Conservation (phyloP, 148 eudicot genomes). For the Suaeda aralocaspica region DNA sequence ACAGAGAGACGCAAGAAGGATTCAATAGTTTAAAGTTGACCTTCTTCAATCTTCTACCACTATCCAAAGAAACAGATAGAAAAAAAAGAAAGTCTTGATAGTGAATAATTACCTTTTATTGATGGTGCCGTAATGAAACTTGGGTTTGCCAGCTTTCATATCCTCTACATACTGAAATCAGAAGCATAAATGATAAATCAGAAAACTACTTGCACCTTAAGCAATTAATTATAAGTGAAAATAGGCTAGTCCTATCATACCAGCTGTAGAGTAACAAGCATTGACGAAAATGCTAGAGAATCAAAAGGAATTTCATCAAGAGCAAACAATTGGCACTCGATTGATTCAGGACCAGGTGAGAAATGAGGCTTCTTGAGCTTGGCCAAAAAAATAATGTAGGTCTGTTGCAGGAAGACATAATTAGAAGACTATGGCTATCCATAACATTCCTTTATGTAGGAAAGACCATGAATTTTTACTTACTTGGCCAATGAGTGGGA, state of each 20-base stretch:
- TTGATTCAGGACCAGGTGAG: conserved; percentile 93
- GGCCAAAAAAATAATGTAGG: conserved; percentile 83
- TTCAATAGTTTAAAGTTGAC: neutral
- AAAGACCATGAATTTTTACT: conserved; percentile 20
- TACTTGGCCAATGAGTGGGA: conserved; percentile 98
- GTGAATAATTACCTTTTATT: conserved; percentile 66
- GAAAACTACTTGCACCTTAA: neutral
- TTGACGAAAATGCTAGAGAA: conserved; percentile 89
- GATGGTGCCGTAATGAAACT: conserved; percentile 88
- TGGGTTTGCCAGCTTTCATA: conserved; percentile 61
- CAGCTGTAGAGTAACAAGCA: conserved; percentile 84
- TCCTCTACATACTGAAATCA: conserved; percentile 80
- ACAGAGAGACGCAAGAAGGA: neutral
- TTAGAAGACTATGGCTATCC: conserved; percentile 12
- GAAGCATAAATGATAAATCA: conserved; percentile 17
- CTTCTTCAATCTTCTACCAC: neutral
- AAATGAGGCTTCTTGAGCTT: conserved; percentile 79
- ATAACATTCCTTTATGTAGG: neutral
- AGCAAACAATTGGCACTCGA: conserved; percentile 75
- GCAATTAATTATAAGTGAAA: conserved; percentile 12
- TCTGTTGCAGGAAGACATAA: conserved; percentile 46
- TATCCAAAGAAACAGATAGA: neutral
- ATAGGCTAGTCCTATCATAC: conserved; percentile 32
- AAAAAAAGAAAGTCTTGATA: neutral
- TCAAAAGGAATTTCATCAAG: conserved; percentile 82